Conservation (phyloP, 345 rosid species). For the Alliaria petiolata region DNA sequence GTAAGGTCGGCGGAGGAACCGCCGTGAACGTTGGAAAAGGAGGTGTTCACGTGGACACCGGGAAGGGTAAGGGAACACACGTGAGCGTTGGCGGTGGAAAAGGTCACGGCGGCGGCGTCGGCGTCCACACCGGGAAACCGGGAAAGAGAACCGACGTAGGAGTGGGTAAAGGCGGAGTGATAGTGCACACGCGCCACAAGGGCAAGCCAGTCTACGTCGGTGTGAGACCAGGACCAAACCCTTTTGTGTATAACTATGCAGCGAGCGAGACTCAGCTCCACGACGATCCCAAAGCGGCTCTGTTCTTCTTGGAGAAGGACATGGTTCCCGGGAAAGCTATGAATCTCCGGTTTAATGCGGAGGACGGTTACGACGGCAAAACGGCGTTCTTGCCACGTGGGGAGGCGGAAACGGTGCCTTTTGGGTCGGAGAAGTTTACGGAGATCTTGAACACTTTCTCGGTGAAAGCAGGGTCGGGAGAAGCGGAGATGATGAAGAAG, state of each 20-base stretch:
- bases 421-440: constrained; percentile 55
- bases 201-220: constrained; percentile 64
- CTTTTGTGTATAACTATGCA: constrained; percentile 37
- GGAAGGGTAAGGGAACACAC: constrained; percentile 50
- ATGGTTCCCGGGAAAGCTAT: constrained; percentile 48
- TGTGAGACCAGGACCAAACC: constrained; percentile 42
- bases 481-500: constrained; percentile 61
- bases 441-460: constrained; percentile 49
- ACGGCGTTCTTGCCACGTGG: constrained; percentile 65
- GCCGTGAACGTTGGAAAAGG: constrained; percentile 52
- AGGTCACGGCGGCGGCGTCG: constrained; percentile 39
- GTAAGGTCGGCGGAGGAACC: constrained; percentile 54
- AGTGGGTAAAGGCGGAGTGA: constrained; percentile 80
- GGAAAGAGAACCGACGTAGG: constrained; percentile 53
- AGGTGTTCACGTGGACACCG: constrained; percentile 56
- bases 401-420: constrained; percentile 56
- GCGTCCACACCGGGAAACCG: constrained; percentile 47
- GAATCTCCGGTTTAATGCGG: constrained; percentile 54
- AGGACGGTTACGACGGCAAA: constrained; percentile 33
- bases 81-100: constrained; percentile 46
- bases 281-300: constrained; percentile 52
- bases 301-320: constrained; percentile 85
- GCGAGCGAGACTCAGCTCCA: constrained; percentile 66
- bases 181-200: constrained; percentile 50
- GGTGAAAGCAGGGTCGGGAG: constrained; percentile 52